Percentiles rank a stretch among this genome's conserved stretches.
Conservation (phyloP, 768 basidiomycete species). For the Suillus hirtellus region DNA sequence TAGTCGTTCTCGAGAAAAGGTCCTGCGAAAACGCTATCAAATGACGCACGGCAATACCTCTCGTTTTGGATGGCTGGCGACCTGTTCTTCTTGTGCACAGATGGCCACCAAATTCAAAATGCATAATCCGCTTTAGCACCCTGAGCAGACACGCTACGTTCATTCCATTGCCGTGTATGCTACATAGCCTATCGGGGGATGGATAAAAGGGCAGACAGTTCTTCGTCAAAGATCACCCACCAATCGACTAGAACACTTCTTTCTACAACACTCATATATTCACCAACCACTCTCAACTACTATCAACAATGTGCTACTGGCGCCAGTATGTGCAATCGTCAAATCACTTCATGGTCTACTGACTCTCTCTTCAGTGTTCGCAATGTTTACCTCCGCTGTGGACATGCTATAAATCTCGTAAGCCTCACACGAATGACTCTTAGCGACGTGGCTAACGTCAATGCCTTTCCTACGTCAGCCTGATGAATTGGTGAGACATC, state of each 20-base stretch:
- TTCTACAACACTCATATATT: constrained; percentile 13
- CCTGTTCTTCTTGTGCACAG: constrained; percentile 30
- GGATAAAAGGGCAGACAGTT: constrained; percentile 28
- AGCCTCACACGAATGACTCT: constrained; percentile 16
- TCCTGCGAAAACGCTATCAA: constrained; percentile 37
- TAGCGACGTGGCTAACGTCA: background rate
- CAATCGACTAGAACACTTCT: constrained; percentile 14
- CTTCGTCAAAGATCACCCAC: constrained; percentile 11
- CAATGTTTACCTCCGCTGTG: constrained; percentile 49
- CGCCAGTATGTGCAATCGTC: constrained; percentile 46
- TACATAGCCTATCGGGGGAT: constrained; percentile 23
- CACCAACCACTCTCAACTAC: constrained; percentile 9
- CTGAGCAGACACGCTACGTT: constrained; percentile 16
- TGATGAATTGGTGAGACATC: constrained; percentile 34
- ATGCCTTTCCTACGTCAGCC: constrained; percentile 27
- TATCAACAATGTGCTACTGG: constrained; percentile 48
- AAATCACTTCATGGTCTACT: background rate
- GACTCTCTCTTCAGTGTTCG: constrained; percentile 37
- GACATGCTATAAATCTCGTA: constrained; percentile 47
- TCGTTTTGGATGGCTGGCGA: constrained; percentile 29
- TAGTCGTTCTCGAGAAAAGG: constrained; percentile 39
- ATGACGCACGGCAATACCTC: constrained; percentile 33
- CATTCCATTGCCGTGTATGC: constrained; percentile 22
- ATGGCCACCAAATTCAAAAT: constrained; percentile 25
- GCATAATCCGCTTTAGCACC: constrained; percentile 22